These are phyloP conservation scores for Powellomyces hirtus DNA, from an alignment of 192 early-diverging fungal genomes.

Conservation along the genomic window DNA sequence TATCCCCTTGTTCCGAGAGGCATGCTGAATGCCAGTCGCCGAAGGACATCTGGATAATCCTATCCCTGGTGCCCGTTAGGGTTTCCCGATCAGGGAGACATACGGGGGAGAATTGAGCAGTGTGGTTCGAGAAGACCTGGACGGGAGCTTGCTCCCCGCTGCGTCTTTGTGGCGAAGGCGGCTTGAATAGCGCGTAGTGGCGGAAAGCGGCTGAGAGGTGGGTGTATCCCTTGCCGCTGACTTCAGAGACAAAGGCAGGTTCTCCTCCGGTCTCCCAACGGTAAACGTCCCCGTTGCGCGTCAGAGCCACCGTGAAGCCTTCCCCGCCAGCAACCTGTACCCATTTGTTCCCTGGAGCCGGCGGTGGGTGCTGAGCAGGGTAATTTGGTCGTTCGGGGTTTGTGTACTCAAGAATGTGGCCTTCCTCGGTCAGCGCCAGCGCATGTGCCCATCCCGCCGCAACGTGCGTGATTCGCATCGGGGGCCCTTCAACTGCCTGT, in stretches of 20 bases:
- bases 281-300: conserved; percentile 4
- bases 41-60: conserved; percentile 6
- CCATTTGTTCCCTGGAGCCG: not conserved
- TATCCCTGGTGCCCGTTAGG: not conserved
- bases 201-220: conserved; percentile 12
- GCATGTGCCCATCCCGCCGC: conserved; percentile 9
- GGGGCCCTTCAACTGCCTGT: not conserved
- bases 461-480: not conserved
- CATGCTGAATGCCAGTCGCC: conserved; percentile 13
- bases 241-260: not conserved
- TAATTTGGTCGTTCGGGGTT: not conserved
- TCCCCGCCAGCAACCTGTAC: conserved; percentile 4
- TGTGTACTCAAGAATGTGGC: not conserved
- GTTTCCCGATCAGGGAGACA: not conserved
- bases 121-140: not conserved
- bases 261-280: not conserved
- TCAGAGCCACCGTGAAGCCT: not conserved
- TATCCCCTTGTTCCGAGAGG: not conserved
- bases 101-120: not conserved
- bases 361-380: not conserved
- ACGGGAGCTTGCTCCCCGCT: not conserved
- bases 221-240: conserved; percentile 3
- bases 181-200: conserved; percentile 3
- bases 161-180: not conserved
- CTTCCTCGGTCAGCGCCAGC: not conserved